These are phyloP conservation scores for Arachis stenosperma DNA, from an alignment of 306 rosid genomes.

Conservation along the genomic window DNA sequence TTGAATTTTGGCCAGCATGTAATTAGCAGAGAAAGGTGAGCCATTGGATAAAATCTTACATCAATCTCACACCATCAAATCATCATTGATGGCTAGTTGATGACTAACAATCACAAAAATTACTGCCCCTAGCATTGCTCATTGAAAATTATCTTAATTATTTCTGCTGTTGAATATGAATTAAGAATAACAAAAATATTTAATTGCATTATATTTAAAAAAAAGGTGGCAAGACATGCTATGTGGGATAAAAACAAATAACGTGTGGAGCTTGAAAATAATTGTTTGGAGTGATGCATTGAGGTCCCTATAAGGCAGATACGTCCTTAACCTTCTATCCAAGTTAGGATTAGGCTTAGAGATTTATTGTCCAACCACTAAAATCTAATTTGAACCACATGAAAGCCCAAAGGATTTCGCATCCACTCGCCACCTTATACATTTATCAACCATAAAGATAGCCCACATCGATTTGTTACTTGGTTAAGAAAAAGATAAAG, in stretches of 20 bases:
- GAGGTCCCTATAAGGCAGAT: not conserved
- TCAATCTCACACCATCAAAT: too few species aligned
- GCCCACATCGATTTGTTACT: too few species aligned
- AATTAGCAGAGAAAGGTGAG: too few species aligned
- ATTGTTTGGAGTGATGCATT: not conserved
- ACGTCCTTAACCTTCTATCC: not conserved
- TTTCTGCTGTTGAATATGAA: not conserved
- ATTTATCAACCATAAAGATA: too few species aligned
- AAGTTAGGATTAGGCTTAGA: not conserved
- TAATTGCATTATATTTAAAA: too few species aligned
- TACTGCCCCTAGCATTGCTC: too few species aligned
- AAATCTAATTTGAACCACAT: slow-evolving; percentile 24
- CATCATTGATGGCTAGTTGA: too few species aligned
- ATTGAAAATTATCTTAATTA: not conserved
- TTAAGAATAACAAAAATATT: not conserved
- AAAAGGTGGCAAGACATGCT: not conserved
- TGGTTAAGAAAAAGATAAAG: not conserved
- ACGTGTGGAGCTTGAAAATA: slow-evolving; percentile 1
- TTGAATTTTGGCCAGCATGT: too few species aligned
- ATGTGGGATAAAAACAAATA: not conserved
- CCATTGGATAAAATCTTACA: too few species aligned
- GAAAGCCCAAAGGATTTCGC: not conserved
- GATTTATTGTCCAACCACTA: slow-evolving; percentile 18
- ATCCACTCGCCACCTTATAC: too few species aligned
- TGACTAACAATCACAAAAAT: too few species aligned